Percentiles rank a stretch among this genome's conserved stretches.
Evolutionary conservation across 805 yeast species (phyloP).

Genomic region (Brettanomyces sp.): DNA sequence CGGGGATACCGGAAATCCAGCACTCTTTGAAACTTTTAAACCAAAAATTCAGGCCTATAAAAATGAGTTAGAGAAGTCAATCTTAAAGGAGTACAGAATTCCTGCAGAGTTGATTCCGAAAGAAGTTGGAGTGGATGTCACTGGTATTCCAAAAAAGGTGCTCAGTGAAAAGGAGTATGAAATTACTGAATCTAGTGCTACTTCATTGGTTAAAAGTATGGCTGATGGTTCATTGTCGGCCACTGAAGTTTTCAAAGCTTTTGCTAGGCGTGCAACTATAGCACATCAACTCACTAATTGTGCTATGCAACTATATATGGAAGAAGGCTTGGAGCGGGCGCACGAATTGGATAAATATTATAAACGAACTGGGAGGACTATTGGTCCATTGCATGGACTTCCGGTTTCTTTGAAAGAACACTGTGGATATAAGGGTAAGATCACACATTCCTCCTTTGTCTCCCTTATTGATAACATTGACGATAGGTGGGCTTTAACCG

Average conservation of each 20-base stretch:
- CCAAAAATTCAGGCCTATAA: constrained; percentile 26
- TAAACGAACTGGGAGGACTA: constrained; percentile 32
- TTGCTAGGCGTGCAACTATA: constrained; percentile 35
- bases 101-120: constrained; percentile 14
- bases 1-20: constrained; percentile 12
- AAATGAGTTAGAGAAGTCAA: constrained; percentile 15
- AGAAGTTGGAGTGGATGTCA: constrained; percentile 15
- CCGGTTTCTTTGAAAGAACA: constrained; percentile 57
- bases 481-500: constrained; percentile 28
- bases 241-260: constrained; percentile 35
- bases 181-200: constrained; percentile 32
- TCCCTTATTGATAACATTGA: constrained; percentile 29
- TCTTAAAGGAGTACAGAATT: constrained; percentile 18
- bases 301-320: constrained; percentile 34
- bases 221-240: constrained; percentile 29
- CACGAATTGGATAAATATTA: constrained; percentile 42
- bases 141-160: constrained; percentile 19
- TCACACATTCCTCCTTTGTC: constrained; percentile 42
- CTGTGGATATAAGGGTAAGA: constrained; percentile 35
- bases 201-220: constrained; percentile 23
- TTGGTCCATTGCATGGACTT: constrained; percentile 54
- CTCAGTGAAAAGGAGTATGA: constrained; percentile 26
- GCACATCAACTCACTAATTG: constrained; percentile 41
- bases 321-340: constrained; percentile 37
- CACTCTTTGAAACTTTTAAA: constrained; percentile 15